Percentiles rank a stretch among this genome's conserved stretches.
Conservation (phyloP, 345 rosid genomes). For the Leavenworthia alabamica region DNA sequence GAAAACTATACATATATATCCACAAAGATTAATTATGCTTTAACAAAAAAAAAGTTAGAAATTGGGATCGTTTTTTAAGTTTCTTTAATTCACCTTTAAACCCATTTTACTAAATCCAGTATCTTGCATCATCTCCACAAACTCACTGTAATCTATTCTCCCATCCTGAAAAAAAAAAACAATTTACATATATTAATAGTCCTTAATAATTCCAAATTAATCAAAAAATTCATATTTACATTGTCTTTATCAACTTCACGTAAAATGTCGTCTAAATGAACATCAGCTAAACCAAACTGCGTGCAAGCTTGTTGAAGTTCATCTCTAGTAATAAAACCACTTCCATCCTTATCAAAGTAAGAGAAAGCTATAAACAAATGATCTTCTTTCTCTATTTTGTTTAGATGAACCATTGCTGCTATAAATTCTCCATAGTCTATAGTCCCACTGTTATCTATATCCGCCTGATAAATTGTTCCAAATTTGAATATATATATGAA, state of each 20-base stretch:
- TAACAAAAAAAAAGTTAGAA: background rate
- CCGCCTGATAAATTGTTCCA: constrained; percentile 49
- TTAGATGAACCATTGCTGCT: constrained; percentile 91
- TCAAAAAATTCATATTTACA: constrained; percentile 28
- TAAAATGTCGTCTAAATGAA: constrained; percentile 58
- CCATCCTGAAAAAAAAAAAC: constrained; percentile 56
- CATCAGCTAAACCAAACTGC: constrained; percentile 61
- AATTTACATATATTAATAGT: background rate
- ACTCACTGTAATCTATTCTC: constrained; percentile 77
- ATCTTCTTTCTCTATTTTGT: constrained; percentile 80
- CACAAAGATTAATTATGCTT: background rate
- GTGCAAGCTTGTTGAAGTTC: constrained; percentile 84
- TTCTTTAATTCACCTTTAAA: constrained; percentile 22
- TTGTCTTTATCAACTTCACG: constrained; percentile 80
- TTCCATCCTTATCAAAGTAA: constrained; percentile 86
- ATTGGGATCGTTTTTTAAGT: background rate
- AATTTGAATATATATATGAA: background rate
- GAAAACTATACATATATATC: constrained; percentile 8
- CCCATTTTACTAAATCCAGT: constrained; percentile 37
- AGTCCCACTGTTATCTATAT: constrained; percentile 82
- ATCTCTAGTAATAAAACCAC: constrained; percentile 83
- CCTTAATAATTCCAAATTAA: constrained; percentile 3
- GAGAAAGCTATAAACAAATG: constrained; percentile 77
- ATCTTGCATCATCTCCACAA: constrained; percentile 89
- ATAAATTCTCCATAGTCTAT: constrained; percentile 88